phyloP scores from a whole-genome alignment of 139 green algal genomes.

The Chlorella ohadii region DNA sequence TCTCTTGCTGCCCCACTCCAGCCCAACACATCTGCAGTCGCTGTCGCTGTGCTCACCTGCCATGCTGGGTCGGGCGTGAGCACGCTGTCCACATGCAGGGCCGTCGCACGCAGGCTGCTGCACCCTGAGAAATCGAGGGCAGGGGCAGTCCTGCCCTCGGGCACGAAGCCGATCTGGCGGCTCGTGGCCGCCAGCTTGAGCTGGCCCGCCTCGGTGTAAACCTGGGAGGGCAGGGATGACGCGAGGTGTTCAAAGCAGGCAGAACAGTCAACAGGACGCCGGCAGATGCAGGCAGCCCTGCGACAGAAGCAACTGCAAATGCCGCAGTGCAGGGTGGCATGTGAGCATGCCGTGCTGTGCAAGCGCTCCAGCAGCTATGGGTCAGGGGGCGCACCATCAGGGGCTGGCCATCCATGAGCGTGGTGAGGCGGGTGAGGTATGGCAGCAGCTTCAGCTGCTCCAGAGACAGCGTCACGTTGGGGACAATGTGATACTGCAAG shows the following conservation, averaged over 20 bases:
- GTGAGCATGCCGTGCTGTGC: not conserved
- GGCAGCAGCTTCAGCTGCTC: not conserved
- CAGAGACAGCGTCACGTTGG: not conserved
- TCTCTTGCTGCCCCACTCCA: not conserved
- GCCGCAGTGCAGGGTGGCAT: not conserved
- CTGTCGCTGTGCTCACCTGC: not conserved
- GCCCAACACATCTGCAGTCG: no score
- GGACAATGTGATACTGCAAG: slow-evolving; percentile 1
- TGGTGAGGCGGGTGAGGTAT: slow-evolving; percentile 14
- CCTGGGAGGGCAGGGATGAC: no score
- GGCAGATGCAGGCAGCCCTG: no score
- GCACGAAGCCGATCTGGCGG: not conserved
- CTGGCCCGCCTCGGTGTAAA: no score
- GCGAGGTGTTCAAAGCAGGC: not conserved
- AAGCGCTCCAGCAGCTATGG: not conserved
- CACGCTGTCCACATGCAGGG: not conserved
- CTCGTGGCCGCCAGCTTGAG: not conserved
- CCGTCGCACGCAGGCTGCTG: no score
- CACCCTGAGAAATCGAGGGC: no score
- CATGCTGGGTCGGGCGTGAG: not conserved
- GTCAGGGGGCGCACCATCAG: slow-evolving; percentile 9
- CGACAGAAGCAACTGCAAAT: no score
- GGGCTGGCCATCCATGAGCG: not conserved
- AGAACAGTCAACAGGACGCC: no score
- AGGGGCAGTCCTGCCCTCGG: no score